phyloP scores from a whole-genome alignment of 768 basidiomycete species.

The Omphalotus guepiniiformis region DNA sequence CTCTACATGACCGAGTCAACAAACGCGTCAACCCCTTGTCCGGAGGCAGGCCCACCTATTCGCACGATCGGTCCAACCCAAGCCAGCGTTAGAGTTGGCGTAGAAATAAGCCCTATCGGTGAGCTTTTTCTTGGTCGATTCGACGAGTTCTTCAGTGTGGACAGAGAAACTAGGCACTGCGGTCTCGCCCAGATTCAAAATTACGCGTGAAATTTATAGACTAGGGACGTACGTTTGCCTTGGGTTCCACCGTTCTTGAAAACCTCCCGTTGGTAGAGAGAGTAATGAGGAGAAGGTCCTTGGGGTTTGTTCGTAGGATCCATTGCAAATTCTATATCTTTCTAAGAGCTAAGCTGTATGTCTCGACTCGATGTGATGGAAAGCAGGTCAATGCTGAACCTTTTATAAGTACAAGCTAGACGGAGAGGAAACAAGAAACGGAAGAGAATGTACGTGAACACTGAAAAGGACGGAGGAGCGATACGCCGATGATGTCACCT shows the following conservation, averaged over 20 bases:
- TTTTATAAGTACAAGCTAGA: no score
- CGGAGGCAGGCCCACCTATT: slow-evolving; percentile 30
- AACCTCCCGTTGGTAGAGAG: slow-evolving; percentile 46
- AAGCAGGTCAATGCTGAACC: no score
- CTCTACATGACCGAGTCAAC: slow-evolving; percentile 19
- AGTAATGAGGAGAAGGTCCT: slow-evolving; percentile 46
- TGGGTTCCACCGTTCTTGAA: slow-evolving; percentile 37
- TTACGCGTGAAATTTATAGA: neutral
- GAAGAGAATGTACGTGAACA: no score
- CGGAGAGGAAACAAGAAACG: no score
- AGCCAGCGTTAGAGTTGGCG: slow-evolving; percentile 49
- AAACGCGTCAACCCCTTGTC: neutral
- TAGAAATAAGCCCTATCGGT: slow-evolving; percentile 47
- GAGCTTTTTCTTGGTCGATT: slow-evolving; percentile 36
- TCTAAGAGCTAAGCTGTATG: no score
- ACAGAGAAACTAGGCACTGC: slow-evolving; percentile 7
- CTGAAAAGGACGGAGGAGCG: no score
- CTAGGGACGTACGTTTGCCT: slow-evolving; percentile 27
- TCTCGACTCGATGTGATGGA: no score
- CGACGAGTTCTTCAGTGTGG: slow-evolving; percentile 32
- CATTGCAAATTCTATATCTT: slow-evolving; percentile 28
- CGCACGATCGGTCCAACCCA: slow-evolving; percentile 48
- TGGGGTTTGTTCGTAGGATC: slow-evolving; percentile 44
- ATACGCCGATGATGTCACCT: no score
- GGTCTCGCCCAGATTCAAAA: neutral